Evolutionary conservation across 352 stramenopile genomes (phyloP).

Genomic region (Pythium utonaiense): DNA sequence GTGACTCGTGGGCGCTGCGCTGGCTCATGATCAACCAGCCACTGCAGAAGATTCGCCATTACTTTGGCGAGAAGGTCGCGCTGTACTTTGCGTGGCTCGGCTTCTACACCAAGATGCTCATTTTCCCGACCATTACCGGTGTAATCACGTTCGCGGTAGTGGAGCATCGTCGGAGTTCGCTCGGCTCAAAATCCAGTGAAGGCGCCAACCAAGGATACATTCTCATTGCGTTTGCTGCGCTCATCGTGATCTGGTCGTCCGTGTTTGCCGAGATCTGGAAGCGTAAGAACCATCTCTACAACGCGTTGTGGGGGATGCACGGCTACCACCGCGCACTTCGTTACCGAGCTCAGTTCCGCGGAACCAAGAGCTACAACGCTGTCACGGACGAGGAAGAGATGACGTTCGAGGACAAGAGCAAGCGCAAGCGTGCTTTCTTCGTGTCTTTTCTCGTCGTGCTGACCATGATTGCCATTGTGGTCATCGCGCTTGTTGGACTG

Average conservation of each 20-base stretch:
- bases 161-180: conserved; percentile 26
- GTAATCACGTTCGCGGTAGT: conserved; percentile 74
- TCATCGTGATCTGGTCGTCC: conserved; percentile 87
- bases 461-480: conserved; percentile 70
- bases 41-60: conserved; percentile 84
- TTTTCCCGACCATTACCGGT: conserved; percentile 73
- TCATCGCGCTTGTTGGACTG: conserved; percentile 61
- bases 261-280: conserved; percentile 89
- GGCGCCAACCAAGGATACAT: conserved; percentile 58
- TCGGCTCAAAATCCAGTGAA: conserved; percentile 28
- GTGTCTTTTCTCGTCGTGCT: conserved; percentile 64
- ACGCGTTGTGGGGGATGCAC: conserved; percentile 80
- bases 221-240: conserved; percentile 71
- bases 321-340: conserved; percentile 66
- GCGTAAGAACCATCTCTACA: conserved; percentile 81
- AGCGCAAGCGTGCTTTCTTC: conserved; percentile 48
- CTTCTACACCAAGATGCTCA: conserved; percentile 92
- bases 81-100: conserved; percentile 92
- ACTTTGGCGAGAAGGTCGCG: conserved; percentile 90
- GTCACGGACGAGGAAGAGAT: conserved; percentile 60
- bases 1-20: conserved; percentile 64
- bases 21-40: conserved; percentile 81
- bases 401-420: conserved; percentile 60
- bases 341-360: conserved; percentile 84
- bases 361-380: conserved; percentile 68